phyloP scores from a whole-genome alignment of 257 asterid genomes.

The Penstemon eatonii region DNA sequence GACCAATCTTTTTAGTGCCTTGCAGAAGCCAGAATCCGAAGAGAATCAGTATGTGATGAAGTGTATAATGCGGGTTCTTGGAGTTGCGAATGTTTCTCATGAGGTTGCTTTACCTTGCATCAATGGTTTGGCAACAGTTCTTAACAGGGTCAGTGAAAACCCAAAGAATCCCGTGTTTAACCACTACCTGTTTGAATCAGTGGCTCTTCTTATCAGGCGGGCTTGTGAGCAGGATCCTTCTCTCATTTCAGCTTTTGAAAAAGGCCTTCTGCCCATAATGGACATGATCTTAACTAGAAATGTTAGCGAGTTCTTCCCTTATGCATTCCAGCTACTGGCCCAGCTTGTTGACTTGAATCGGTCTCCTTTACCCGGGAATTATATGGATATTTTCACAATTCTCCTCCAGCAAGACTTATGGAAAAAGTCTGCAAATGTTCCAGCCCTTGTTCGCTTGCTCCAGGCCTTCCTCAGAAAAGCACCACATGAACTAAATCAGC shows the following conservation, averaged over 20 bases:
- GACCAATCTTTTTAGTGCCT: slow-evolving; percentile 79
- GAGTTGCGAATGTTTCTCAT: slow-evolving; percentile 65
- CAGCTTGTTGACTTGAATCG: slow-evolving; percentile 87
- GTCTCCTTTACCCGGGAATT: slow-evolving; percentile 63
- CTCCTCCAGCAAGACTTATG: slow-evolving; percentile 83
- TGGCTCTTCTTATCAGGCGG: slow-evolving; percentile 76
- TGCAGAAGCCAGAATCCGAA: slow-evolving; percentile 91
- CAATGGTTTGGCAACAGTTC: slow-evolving; percentile 62
- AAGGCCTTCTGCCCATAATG: slow-evolving; percentile 71
- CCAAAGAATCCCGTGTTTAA: slow-evolving; percentile 81
- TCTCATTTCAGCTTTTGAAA: slow-evolving; percentile 70
- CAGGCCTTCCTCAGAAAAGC: slow-evolving; percentile 95
- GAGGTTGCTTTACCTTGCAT: slow-evolving; percentile 87
- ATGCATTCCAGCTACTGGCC: slow-evolving; percentile 88
- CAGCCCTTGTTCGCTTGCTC: slow-evolving; percentile 84
- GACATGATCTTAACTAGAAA: slow-evolving; percentile 67
- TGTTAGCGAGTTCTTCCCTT: slow-evolving; percentile 83
- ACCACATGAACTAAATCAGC: slow-evolving; percentile 78
- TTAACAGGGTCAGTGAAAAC: slow-evolving; percentile 76
- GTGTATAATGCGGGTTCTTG: slow-evolving; percentile 95
- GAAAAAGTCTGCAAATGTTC: slow-evolving; percentile 86
- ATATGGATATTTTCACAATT: slow-evolving; percentile 71
- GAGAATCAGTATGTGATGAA: slow-evolving; percentile 97
- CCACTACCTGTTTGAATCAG: slow-evolving; percentile 84
- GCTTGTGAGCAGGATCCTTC: slow-evolving; percentile 75